A percentile compares a stretch with the other conserved stretches of the same genome.
phyloP scores from a whole-genome alignment of 78 protist species.

The Pirum gemmata region DNA sequence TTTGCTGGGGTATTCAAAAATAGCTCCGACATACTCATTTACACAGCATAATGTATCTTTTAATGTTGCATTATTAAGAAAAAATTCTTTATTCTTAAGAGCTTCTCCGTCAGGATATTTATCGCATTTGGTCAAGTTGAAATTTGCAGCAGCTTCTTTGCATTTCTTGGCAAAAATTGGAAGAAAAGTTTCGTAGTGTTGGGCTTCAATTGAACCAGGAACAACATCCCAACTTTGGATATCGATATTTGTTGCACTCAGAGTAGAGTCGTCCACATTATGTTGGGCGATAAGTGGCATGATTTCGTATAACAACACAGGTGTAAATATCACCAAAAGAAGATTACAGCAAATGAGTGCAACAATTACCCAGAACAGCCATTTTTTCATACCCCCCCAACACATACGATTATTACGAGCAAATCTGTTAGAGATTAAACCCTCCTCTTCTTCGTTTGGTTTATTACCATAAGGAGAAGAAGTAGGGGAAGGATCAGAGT shows the following conservation, averaged over 20 bases:
- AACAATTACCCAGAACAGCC: neutral
- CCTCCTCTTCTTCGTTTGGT: too few species aligned
- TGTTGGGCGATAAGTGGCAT: neutral
- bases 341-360: neutral
- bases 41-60: too few species aligned
- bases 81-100: too few species aligned
- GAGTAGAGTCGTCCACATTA: neutral
- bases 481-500: too few species aligned
- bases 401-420: neutral
- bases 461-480: too few species aligned
- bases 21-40: too few species aligned
- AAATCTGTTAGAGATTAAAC: neutral
- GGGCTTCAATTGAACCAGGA: neutral
- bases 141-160: neutral
- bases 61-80: too few species aligned
- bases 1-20: too few species aligned
- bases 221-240: neutral
- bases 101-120: too few species aligned
- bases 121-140: too few species aligned
- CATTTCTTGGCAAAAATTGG: neutral
- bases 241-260: neutral
- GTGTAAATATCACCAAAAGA: neutral
- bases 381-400: neutral
- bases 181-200: neutral
- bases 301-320: neutral